phyloP scores from a whole-genome alignment of 345 rosid genomes.

The Corchorus olitorius region DNA sequence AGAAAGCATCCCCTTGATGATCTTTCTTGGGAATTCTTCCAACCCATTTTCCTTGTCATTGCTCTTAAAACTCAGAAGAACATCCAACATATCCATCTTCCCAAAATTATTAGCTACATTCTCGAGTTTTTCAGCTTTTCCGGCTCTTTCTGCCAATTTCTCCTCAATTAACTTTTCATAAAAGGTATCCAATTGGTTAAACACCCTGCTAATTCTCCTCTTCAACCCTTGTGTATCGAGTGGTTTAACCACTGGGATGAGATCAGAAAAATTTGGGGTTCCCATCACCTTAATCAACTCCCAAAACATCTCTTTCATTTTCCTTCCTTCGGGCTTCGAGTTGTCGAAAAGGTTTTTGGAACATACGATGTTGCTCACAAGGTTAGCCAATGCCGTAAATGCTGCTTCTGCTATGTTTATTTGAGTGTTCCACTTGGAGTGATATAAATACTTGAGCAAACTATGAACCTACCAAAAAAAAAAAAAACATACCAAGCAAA shows the following conservation, averaged over 20 bases:
- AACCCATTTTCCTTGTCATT: slow-evolving; percentile 10
- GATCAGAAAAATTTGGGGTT: slow-evolving; percentile 26
- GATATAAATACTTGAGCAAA: slow-evolving; percentile 19
- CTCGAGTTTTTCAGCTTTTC: not conserved
- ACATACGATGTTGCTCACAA: slow-evolving; percentile 18
- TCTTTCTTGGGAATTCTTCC: slow-evolving; percentile 4
- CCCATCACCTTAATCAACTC: slow-evolving; percentile 19
- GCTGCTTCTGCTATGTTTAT: slow-evolving; percentile 25
- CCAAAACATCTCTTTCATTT: slow-evolving; percentile 23
- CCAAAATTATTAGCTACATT: not conserved
- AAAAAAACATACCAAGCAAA: not conserved
- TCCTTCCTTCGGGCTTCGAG: slow-evolving; percentile 16
- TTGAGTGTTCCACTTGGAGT: slow-evolving; percentile 16
- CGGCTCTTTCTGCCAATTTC: slow-evolving; percentile 19
- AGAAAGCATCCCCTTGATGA: slow-evolving; percentile 27
- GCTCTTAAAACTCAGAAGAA: slow-evolving; percentile 21
- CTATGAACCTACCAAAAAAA: slow-evolving; percentile 12
- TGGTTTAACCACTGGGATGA: slow-evolving; percentile 21
- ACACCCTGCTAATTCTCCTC: slow-evolving; percentile 6
- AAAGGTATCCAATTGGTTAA: slow-evolving; percentile 18
- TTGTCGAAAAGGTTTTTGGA: slow-evolving; percentile 26
- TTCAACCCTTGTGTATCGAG: slow-evolving; percentile 22
- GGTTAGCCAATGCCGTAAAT: slow-evolving; percentile 25
- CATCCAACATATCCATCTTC: slow-evolving; percentile 21
- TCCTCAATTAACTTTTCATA: slow-evolving; percentile 23